These are phyloP conservation scores for Fusarium humuli DNA, from an alignment of 2,329 filamentous ascomycete genomes.

Conservation along the genomic window DNA sequence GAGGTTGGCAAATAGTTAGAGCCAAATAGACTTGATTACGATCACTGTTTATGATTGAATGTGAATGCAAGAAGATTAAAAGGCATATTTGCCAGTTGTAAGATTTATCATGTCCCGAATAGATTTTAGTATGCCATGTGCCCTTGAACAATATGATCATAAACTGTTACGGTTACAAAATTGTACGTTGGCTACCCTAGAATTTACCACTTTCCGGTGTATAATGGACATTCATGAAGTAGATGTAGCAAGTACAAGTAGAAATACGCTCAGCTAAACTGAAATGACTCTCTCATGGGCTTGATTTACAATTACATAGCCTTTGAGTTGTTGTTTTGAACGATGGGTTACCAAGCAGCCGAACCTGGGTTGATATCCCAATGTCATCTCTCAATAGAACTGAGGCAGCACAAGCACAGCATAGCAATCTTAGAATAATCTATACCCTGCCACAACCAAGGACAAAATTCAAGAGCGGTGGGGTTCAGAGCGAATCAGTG, in stretches of 20 bases:
- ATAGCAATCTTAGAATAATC: not conserved
- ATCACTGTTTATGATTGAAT: constrained; percentile 20
- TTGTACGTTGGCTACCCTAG: not conserved
- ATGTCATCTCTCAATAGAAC: not conserved
- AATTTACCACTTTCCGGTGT: not conserved
- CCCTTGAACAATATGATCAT: not conserved
- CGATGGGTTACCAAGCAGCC: too few species aligned
- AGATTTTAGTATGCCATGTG: not conserved
- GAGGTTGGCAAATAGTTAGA: constrained; percentile 50
- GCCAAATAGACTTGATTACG: constrained; percentile 52
- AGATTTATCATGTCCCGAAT: not conserved
- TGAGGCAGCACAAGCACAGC: not conserved
- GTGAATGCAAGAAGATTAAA: not conserved
- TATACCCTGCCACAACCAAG: not conserved
- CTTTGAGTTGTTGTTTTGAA: too few species aligned
- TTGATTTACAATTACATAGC: not conserved
- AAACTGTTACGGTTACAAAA: not conserved
- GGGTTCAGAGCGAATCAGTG: too few species aligned
- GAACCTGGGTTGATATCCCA: too few species aligned
- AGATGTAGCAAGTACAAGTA: not conserved
- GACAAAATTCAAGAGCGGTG: not conserved
- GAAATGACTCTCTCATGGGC: not conserved
- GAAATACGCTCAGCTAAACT: not conserved
- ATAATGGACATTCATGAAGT: not conserved
- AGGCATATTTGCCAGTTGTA: not conserved